phyloP scores from a whole-genome alignment of 768 basidiomycete genomes.

The Amanita exitialis region DNA sequence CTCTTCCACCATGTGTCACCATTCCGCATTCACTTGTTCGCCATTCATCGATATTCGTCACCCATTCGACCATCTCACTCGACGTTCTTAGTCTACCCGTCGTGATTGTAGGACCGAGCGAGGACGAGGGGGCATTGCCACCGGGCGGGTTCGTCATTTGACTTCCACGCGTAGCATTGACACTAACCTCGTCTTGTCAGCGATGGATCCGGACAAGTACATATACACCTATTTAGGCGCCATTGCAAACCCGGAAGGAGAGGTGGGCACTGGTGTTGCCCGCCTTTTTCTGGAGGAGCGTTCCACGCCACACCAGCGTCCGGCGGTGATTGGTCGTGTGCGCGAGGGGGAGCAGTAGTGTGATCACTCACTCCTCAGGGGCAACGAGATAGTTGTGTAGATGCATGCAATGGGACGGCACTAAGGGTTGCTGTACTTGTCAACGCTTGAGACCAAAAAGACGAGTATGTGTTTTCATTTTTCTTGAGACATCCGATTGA shows the following conservation, averaged over 20 bases:
- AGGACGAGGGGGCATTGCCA: no score
- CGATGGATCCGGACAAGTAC: neutral
- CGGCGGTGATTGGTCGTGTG: neutral
- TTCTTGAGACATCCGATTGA: no score
- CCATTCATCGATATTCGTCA: no score
- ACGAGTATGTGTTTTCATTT: neutral
- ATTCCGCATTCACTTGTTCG: neutral
- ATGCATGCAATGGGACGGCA: neutral
- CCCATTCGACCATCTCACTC: no score
- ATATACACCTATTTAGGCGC: neutral
- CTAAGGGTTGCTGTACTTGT: neutral
- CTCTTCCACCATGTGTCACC: neutral
- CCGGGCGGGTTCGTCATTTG: neutral
- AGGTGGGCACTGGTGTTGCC: conserved; percentile 1
- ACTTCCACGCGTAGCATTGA: neutral
- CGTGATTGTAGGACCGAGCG: no score
- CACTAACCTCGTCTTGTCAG: neutral
- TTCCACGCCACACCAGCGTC: neutral
- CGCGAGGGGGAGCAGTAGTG: conserved; percentile 3
- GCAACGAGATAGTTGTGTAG: neutral
- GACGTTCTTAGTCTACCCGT: no score
- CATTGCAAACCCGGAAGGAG: neutral
- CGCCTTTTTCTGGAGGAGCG: neutral
- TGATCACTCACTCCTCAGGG: conserved; percentile 5
- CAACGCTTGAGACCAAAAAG: neutral